phyloP scores from a whole-genome alignment of 495 filamentous ascomycete genomes.

The Neurospora sp. region DNA sequence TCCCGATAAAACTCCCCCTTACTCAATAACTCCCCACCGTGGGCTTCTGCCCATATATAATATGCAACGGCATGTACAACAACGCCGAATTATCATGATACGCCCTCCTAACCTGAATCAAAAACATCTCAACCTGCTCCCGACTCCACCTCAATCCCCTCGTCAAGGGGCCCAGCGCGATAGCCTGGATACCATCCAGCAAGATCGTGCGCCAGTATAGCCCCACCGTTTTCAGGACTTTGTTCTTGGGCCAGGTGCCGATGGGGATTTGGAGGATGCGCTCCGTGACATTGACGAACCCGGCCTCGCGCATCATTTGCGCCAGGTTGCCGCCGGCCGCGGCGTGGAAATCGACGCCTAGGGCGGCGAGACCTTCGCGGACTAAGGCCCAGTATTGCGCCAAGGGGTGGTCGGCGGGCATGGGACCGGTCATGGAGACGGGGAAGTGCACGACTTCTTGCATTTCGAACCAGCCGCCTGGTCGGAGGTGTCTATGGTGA shows the following conservation, averaged over 20 bases:
- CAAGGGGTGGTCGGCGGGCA: slow-evolving; percentile 41
- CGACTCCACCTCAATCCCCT: slow-evolving; percentile 39
- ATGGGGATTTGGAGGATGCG: slow-evolving; percentile 53
- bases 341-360: slow-evolving; percentile 43
- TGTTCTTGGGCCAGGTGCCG: slow-evolving; percentile 57
- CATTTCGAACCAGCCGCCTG: slow-evolving; percentile 58
- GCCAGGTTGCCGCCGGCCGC: slow-evolving; percentile 40
- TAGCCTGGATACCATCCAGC: slow-evolving; percentile 50
- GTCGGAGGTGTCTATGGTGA: slow-evolving; percentile 40
- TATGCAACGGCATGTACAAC: slow-evolving; percentile 42
- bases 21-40: slow-evolving; percentile 3
- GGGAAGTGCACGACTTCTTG: slow-evolving; percentile 43
- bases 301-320: slow-evolving; percentile 39
- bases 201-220: slow-evolving; percentile 47
- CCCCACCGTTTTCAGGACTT: slow-evolving; percentile 53
- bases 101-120: slow-evolving; percentile 35
- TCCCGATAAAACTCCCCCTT: background rate
- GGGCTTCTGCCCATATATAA: slow-evolving; percentile 41
- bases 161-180: slow-evolving; percentile 54
- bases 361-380: slow-evolving; percentile 28
- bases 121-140: slow-evolving; percentile 37
- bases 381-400: slow-evolving; percentile 39
- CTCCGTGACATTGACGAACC: slow-evolving; percentile 52
- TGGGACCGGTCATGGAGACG: slow-evolving; percentile 39
- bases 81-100: slow-evolving; percentile 34